Evolutionary conservation across 306 rosid species (phyloP), one percentile per base, ranked within the genome.

Genomic region (Quercus bicolor): DNA sequence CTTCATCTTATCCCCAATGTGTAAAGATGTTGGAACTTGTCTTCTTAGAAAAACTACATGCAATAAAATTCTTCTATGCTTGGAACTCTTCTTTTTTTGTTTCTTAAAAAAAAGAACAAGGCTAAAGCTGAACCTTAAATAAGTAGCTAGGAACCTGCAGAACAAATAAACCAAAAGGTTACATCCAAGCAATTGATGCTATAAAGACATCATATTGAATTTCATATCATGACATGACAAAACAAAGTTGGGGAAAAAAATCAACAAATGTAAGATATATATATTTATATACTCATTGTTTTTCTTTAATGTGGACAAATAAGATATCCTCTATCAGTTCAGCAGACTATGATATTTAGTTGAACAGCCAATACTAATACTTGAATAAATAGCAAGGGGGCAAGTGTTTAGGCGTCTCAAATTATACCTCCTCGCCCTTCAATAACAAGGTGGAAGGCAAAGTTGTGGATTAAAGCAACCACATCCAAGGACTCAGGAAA

Each of bases 101-200:
- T 66, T 66, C 52, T 33, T 33, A 4, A 19, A 53, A 19, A 37
- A 54, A 66, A 73, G 60, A 53, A 79, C 55, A 29, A 55, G 45
- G 74, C 28, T 64, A 59, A 77, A 11, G 19, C 78, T 70, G 54
- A 56, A 78, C 75, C 65, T 70, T 62, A 11, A 71, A 13, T 48
- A 48, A 70, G 73, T 55, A 56, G 77, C 82, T 76, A 74, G 71
- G 40, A 76, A 76, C 84, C 93, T 87, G 93, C 85, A 84, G 24
- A 62, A 80, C 52, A 71, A 40, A 51, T 28, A 20, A 78, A 75
- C 61, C 16, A 48, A 68, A 37, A 78, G 37, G 20, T 66, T 77
- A 66, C 60, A 3, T 52, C 29, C 21, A 45, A 74, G 56, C 21
- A 64, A 40, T 66, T 24, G 48, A 43, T 54, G 70, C 65, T 5